Percentiles rank a stretch among this genome's conserved stretches.
phyloP scores from a whole-genome alignment of 805 yeast genomes.

The Ogataea ganodermae region DNA sequence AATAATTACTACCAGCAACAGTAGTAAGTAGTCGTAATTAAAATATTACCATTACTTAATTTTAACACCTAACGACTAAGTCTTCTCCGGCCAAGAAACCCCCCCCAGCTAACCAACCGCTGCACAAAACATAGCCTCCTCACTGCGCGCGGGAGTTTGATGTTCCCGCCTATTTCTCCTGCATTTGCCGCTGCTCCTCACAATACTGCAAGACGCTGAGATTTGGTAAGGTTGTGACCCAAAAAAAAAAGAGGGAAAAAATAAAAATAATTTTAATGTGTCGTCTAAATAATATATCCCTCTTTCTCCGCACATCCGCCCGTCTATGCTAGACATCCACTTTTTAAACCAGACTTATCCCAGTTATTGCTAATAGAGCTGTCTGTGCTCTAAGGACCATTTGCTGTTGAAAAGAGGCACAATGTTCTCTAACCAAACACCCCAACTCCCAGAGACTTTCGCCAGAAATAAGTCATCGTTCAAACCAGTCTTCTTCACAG shows the following conservation, averaged over 20 bases:
- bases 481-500: constrained; percentile 26
- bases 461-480: constrained; percentile 15
- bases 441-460: constrained; percentile 19
- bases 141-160: too few relatives aligned
- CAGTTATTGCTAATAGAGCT: constrained; percentile 3
- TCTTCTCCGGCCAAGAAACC: too few relatives aligned
- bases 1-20: too few relatives aligned
- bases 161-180: too few relatives aligned
- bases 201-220: background rate
- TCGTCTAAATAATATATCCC: constrained; percentile 4
- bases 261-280: constrained; percentile 1
- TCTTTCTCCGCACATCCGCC: background rate
- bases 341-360: background rate
- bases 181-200: too few relatives aligned
- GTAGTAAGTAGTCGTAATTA: too few relatives aligned
- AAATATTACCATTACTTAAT: too few relatives aligned
- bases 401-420: constrained; percentile 2
- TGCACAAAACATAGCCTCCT: too few relatives aligned
- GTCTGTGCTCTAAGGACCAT: background rate
- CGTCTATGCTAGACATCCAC: background rate
- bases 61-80: too few relatives aligned
- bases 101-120: too few relatives aligned
- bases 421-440: constrained; percentile 22
- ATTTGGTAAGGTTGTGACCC: background rate
- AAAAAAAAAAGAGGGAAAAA: background rate